Conservation (phyloP, 768 basidiomycete genomes). For the Mycena floridula region DNA sequence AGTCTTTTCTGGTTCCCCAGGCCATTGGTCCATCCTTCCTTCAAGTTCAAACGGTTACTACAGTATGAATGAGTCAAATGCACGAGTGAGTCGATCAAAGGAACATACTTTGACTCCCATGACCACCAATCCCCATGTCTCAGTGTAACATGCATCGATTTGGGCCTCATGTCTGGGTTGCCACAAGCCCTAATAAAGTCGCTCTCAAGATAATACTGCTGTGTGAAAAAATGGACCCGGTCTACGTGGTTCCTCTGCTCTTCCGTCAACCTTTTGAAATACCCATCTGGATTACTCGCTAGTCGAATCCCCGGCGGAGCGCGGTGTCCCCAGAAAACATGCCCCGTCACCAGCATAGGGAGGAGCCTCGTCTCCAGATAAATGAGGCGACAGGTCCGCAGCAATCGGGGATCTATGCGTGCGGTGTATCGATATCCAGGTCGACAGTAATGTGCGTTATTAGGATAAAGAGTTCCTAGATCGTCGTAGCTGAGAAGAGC, state of each 20-base stretch:
- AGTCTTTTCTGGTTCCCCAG: conserved; percentile 7
- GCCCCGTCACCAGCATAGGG: conserved; percentile 12
- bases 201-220: conserved; percentile 15
- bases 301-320: neutral
- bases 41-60: conserved; percentile 8
- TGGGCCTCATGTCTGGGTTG: conserved; percentile 1
- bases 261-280: conserved; percentile 10
- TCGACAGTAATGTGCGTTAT: conserved; percentile 13
- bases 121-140: conserved; percentile 19
- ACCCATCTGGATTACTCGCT: conserved; percentile 4
- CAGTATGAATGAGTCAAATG: too few species aligned
- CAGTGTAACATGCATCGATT: conserved; percentile 10
- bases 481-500: conserved; percentile 14
- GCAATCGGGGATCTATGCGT: conserved; percentile 11
- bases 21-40: conserved; percentile 9
- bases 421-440: conserved; percentile 11
- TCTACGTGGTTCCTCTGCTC: conserved; percentile 13
- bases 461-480: conserved; percentile 7
- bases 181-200: conserved; percentile 1
- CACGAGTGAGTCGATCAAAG: too few species aligned
- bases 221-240: conserved; percentile 14
- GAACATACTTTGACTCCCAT: too few species aligned
- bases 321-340: conserved; percentile 16
- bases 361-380: conserved; percentile 18
- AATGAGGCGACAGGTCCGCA: conserved; percentile 15